Percentiles rank a stretch among this genome's conserved stretches.
Conservation (phyloP, 805 yeast species). For the Candida pini region DNA sequence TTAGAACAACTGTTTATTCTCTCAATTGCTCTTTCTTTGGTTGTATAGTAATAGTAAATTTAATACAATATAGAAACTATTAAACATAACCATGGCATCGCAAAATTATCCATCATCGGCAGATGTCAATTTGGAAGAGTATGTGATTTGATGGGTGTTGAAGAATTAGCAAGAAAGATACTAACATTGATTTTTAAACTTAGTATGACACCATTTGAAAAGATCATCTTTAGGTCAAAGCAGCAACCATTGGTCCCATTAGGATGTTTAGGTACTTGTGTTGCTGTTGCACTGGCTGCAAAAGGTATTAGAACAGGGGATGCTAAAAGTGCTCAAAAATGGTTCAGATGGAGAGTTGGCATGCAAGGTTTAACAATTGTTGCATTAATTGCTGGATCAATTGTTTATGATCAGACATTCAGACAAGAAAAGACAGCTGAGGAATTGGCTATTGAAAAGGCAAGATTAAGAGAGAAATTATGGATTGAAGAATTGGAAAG, state of each 20-base stretch:
- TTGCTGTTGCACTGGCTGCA: conserved; percentile 77
- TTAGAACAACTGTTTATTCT: neutral
- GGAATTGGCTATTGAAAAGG: conserved; percentile 66
- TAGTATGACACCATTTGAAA: conserved; percentile 46
- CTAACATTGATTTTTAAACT: conserved; percentile 28
- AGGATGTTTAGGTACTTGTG: conserved; percentile 73
- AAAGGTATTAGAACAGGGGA: conserved; percentile 70
- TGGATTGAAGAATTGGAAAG: conserved; percentile 92
- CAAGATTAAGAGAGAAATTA: conserved; percentile 73
- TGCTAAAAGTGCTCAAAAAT: conserved; percentile 69
- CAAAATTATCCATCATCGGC: conserved; percentile 45
- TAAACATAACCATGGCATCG: conserved; percentile 26
- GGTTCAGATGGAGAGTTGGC: conserved; percentile 87
- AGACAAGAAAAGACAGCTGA: conserved; percentile 47
- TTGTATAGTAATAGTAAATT: no score
- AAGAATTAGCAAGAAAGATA: neutral
- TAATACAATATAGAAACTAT: neutral
- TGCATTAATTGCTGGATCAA: conserved; percentile 79
- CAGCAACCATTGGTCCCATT: conserved; percentile 89
- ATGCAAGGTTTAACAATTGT: conserved; percentile 79
- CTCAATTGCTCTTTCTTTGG: no score
- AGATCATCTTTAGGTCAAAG: conserved; percentile 56
- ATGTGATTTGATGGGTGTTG: conserved; percentile 30
- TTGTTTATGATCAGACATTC: conserved; percentile 51
- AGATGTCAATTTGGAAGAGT: conserved; percentile 43